Evolutionary conservation across 179 eudicot genomes (phyloP).

Genomic region (Heliamphora pulchella): DNA sequence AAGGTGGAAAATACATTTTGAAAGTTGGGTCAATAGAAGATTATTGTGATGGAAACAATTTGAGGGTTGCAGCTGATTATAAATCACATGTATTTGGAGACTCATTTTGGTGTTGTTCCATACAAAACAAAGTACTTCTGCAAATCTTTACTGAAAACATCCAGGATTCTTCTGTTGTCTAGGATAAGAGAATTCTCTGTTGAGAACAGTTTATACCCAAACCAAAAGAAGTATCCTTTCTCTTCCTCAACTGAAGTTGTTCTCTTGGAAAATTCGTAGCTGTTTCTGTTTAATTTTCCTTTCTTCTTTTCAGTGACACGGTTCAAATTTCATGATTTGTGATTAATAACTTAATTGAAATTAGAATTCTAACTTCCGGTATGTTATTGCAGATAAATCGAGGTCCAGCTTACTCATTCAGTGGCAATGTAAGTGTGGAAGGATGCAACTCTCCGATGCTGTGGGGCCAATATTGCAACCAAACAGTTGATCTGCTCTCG

Average conservation of each 20-base stretch:
- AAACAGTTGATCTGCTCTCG: slow-evolving; percentile 52
- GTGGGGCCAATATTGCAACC: slow-evolving; percentile 79
- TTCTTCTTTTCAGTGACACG: neutral
- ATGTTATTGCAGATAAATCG: slow-evolving; percentile 61
- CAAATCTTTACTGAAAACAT: neutral
- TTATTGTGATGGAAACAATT: neutral
- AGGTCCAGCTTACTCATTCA: slow-evolving; percentile 55
- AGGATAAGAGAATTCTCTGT: neutral
- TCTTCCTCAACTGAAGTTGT: neutral
- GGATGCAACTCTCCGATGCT: slow-evolving; percentile 55
- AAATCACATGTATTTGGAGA: neutral
- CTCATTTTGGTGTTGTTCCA: neutral
- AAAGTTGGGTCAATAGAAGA: neutral
- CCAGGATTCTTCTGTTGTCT: neutral
- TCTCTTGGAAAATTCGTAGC: neutral
- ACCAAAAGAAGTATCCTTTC: neutral
- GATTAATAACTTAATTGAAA: neutral
- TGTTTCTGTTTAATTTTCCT: neutral
- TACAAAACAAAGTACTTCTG: neutral
- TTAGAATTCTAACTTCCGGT: neutral
- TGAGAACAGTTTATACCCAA: neutral
- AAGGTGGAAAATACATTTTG: neutral
- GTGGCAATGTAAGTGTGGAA: slow-evolving; percentile 72
- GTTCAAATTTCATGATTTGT: neutral
- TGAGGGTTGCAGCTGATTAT: neutral